Evolutionary conservation across 164 flowering plant genomes (phyloP), one percentile per base, ranked within the genome.

Genomic region (Chimonanthus salicifolius): DNA sequence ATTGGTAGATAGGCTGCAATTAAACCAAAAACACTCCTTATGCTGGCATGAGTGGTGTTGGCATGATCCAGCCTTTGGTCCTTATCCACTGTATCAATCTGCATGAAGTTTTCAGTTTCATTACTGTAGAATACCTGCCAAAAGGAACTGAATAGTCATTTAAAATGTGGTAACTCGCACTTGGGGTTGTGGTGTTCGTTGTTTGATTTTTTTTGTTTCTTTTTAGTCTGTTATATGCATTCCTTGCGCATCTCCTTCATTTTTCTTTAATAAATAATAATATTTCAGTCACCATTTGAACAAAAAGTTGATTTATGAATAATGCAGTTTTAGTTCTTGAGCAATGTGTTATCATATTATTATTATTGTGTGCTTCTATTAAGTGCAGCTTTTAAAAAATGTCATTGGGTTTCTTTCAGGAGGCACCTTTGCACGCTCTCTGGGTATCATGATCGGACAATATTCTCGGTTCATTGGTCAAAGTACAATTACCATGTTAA

Each of bases 401-500:
- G 5, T 71, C 72, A 2, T 76, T 67, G 2, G 66, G 64, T 18
- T 74, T 74, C 72, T 80, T 73, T 70, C 89, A 94, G 98, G 98
- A 86, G 68, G 69, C 99, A 93, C 78, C 74, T 87, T 7, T 90
- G 89, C 78, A 91, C 99, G 72, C 86, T 92, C 45, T 79, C 94
- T 9, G 99, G 99, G 51, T 88, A 86, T 80, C 99, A 95, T 81
- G 96, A 91, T 77, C 85, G 98, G 47, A 95, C 99, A 48, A 86
- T 95, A 70, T 91, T 93, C 80, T 93, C 99, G 71, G 94, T 90
- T 72, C 88, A 95, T 80, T 92, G 97, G 97, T 92, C 97, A 77
- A 92, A 97, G 99, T 95, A 84, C 58, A 33, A 33, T 48, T 33
- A 69, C 70, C 44, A 47, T 15, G 58, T 44, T 49, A 21, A 20